These are phyloP conservation scores for Penicillium crustosum DNA, from an alignment of 2,329 filamentous ascomycete genomes.

Conservation along the genomic window DNA sequence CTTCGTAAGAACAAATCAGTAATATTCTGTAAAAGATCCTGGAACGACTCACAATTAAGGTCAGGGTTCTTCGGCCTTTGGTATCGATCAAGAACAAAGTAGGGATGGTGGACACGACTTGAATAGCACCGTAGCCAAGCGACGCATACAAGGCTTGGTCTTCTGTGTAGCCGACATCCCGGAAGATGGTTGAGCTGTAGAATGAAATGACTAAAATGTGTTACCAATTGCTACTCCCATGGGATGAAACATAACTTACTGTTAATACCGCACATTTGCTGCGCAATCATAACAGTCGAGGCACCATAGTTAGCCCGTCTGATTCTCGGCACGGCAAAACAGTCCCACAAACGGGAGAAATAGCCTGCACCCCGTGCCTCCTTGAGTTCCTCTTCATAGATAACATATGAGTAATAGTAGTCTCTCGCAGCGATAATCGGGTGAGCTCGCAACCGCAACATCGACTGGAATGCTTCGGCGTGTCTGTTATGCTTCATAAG, in stretches of 20 bases:
- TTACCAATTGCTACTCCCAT: constrained; percentile 52
- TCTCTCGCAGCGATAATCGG: constrained; percentile 55
- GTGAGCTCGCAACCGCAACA: constrained; percentile 21
- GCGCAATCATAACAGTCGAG: constrained; percentile 74
- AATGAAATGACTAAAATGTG: constrained; percentile 58
- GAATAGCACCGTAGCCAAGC: constrained; percentile 63
- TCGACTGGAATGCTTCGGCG: constrained; percentile 17
- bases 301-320: constrained; percentile 69
- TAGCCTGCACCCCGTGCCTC: constrained; percentile 54
- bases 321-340: constrained; percentile 49
- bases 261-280: constrained; percentile 63
- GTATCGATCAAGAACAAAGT: constrained; percentile 66
- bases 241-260: constrained; percentile 15
- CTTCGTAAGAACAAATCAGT: constrained; percentile 47
- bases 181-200: constrained; percentile 62
- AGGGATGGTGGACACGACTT: constrained; percentile 62
- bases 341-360: constrained; percentile 55
- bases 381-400: constrained; percentile 48
- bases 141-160: constrained; percentile 61
- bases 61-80: constrained; percentile 59
- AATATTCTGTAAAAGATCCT: neutral
- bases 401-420: constrained; percentile 59
- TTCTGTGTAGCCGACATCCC: constrained; percentile 54
- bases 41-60: constrained; percentile 18
- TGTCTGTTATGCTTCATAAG: constrained; percentile 24